Conservation (phyloP, 805 yeast species). For the Yamadazyma philogaea region DNA sequence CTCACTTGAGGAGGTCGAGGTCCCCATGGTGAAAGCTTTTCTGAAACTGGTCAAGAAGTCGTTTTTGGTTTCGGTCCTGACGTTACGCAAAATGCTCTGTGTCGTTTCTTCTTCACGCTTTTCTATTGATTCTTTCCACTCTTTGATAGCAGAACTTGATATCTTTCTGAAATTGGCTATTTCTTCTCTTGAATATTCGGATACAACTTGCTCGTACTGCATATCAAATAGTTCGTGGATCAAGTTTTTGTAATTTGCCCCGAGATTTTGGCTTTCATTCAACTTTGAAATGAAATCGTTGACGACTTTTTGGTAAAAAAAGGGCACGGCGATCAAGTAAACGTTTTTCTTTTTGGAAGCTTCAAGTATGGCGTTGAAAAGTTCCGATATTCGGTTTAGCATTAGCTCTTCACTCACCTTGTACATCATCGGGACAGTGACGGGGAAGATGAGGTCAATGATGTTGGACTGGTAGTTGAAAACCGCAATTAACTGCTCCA, state of each 20-base stretch:
- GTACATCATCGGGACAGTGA: slow-evolving; percentile 43
- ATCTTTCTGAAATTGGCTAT: slow-evolving; percentile 23
- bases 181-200: slow-evolving; percentile 41
- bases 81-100: slow-evolving; percentile 46
- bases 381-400: slow-evolving; percentile 36
- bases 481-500: slow-evolving; percentile 26
- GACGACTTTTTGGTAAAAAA: slow-evolving; percentile 30
- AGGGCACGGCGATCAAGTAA: slow-evolving; percentile 40
- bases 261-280: slow-evolving; percentile 32
- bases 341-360: slow-evolving; percentile 24
- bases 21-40: slow-evolving; percentile 50
- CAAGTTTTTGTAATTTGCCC: slow-evolving; percentile 30
- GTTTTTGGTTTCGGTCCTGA: slow-evolving; percentile 46
- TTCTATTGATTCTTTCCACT: slow-evolving; percentile 35
- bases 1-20: slow-evolving; percentile 20
- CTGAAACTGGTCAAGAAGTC: slow-evolving; percentile 64
- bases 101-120: slow-evolving; percentile 49
- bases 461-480: slow-evolving; percentile 38
- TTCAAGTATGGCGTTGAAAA: slow-evolving; percentile 26
- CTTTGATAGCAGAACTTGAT: slow-evolving; percentile 23
- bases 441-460: slow-evolving; percentile 45
- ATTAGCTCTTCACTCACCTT: slow-evolving; percentile 47
- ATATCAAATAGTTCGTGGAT: slow-evolving; percentile 39
- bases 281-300: slow-evolving; percentile 25
- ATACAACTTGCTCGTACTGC: slow-evolving; percentile 38